Base-by-base conservation (phyloP, 139 green algal genomes). In the Spirogloea muscicola region DNA sequence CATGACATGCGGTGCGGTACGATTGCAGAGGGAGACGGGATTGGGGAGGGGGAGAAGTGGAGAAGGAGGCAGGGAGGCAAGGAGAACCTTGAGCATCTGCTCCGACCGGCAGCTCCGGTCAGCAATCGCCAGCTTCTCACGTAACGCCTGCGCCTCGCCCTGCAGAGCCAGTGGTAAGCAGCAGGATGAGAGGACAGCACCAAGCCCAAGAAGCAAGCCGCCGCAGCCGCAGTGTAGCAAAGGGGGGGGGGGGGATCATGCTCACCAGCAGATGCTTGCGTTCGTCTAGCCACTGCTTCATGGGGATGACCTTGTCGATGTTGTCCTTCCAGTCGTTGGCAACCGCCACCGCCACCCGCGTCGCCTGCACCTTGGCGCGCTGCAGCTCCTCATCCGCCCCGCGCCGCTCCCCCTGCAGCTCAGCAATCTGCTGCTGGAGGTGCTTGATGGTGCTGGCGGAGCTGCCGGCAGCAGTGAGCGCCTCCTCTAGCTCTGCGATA, bases 201-300 rank as follows among this genome's bases (percentile, higher is more conserved):
- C 40, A 43, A 43, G 9, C 16, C 6, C 31, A 60, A 29, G 5
- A 16, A 73, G 29, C 46, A 43, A 38, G 34, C 64, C 10, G 6
- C 55, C 31, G 13, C 36, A 49, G 55, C 10, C 10, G 10, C 10
- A 64, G 29, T 9, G 36, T 49, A 64, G 13, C 10, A 13, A 13
- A 27, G 29, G 29, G 29, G 55, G 29, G 10, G 55, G 36, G 36
- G 29, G 55, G 10, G 36, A 16, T 9, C 10, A 13, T 40, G 36
- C 49, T 0, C 66, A 76, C 67, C 67, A 57, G 55, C 69, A 77
- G 41, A 51, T 44, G n/a, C 16, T 68, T 71, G 21, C 55, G 7
- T n/a, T 80, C 72, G 62, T 80, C 72, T 1, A 80, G 62, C 64
- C 63, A 80, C 63, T 74, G 72, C 44, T 77, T 78, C 39, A 80